These are phyloP conservation scores for Lentinula novae-zelandiae DNA, from an alignment of 1,284 basidiomycete species.

Conservation along the genomic window DNA sequence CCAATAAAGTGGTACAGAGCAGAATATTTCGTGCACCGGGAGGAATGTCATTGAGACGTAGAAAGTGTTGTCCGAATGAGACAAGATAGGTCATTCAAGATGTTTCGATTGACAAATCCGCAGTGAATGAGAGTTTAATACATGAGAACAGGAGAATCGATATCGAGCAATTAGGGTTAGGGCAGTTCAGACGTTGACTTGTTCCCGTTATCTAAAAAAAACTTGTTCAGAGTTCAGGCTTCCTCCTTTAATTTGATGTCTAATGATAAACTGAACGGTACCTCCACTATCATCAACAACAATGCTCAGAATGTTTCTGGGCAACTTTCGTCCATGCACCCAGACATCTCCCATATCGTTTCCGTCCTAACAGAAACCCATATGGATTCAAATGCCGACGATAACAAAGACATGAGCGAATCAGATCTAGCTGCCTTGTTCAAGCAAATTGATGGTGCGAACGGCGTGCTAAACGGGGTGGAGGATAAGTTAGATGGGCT, in stretches of 20 bases:
- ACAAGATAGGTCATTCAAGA: too few species aligned
- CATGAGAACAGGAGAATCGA: too few species aligned
- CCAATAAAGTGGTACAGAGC: too few species aligned
- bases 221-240: too few species aligned
- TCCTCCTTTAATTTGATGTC: background rate
- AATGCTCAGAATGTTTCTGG: background rate
- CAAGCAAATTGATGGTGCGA: conserved; percentile 45
- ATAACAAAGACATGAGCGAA: conserved; percentile 27
- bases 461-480: conserved; percentile 51
- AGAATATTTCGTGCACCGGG: too few species aligned
- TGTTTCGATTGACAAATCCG: too few species aligned
- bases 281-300: background rate
- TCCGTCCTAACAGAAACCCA: conserved; percentile 1
- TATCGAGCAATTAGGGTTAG: background rate
- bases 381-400: background rate
- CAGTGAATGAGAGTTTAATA: too few species aligned
- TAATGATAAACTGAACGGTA: background rate
- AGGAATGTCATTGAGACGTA: too few species aligned
- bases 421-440: conserved; percentile 46
- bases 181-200: background rate
- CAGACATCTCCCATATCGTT: conserved; percentile 3
- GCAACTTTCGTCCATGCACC: conserved; percentile 1
- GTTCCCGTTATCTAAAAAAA: background rate
- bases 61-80: too few species aligned
- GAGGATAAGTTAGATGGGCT: conserved; percentile 57